Conservation (phyloP, 495 filamentous ascomycete genomes). For the Pyronema domesticum region DNA sequence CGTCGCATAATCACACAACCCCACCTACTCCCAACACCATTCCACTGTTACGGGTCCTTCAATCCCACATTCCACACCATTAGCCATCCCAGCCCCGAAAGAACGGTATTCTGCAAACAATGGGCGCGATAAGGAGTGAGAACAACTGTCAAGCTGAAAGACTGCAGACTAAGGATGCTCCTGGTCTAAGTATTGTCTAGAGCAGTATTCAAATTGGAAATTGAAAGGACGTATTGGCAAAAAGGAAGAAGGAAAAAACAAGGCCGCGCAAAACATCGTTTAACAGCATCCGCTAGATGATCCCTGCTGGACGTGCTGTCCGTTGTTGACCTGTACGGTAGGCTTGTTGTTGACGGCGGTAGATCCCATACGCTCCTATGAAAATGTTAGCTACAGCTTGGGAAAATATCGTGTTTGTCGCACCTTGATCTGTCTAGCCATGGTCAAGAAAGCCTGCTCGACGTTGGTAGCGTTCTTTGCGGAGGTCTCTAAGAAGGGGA, state of each 20-base stretch:
- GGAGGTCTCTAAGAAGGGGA: constrained; percentile 98
- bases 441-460: constrained; percentile 98
- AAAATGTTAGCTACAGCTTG: constrained; percentile 5
- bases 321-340: constrained; percentile 82
- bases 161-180: not conserved
- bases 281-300: constrained; percentile 91
- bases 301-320: constrained; percentile 83
- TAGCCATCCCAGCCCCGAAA: not conserved
- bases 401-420: not conserved
- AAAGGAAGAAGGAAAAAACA: constrained; percentile 1
- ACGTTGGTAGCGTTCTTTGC: constrained; percentile 99
- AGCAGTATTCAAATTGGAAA: constrained; percentile 3
- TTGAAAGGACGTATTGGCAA: constrained; percentile 2
- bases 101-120: constrained; percentile 1
- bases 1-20: constrained; percentile 1
- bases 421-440: constrained; percentile 93
- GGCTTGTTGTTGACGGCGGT: constrained; percentile 93
- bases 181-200: constrained; percentile 4
- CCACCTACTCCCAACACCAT: not conserved
- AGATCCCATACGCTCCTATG: constrained; percentile 83
- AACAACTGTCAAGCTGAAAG: not conserved
- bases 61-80: not conserved
- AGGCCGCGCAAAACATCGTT: constrained; percentile 20
- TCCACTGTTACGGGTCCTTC: not conserved
- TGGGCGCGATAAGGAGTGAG: not conserved